Conservation (phyloP, 2,329 filamentous ascomycete species). For the Fusarium verticillioides region DNA sequence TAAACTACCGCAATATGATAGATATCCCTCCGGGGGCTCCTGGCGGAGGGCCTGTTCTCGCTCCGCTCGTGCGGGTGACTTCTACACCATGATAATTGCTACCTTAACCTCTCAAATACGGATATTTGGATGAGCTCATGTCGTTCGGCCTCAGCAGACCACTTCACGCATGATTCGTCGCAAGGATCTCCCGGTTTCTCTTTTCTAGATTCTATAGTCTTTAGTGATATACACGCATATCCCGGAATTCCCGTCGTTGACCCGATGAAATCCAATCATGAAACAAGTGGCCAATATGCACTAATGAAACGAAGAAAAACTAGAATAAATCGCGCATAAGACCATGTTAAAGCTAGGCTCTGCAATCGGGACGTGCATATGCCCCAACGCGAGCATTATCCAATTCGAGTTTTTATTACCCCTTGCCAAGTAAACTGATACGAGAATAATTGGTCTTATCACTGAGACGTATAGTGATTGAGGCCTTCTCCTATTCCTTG, state of each 20-base stretch:
- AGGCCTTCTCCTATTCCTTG: neutral
- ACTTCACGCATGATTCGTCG: neutral
- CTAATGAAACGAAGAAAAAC: neutral
- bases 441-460: neutral
- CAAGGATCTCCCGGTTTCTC: neutral
- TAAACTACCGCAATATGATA: neutral
- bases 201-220: neutral
- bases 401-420: neutral
- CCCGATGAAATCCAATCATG: neutral
- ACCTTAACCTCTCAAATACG: fast-evolving
- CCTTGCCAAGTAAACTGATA: constrained; percentile 1
- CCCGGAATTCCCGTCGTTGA: neutral
- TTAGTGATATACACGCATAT: neutral
- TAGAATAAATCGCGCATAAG: constrained; percentile 36
- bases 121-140: fast-evolving
- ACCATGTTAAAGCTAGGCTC: neutral
- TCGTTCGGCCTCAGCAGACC: neutral
- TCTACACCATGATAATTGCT: neutral
- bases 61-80: neutral
- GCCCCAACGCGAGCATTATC: neutral
- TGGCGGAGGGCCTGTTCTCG: neutral
- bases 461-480: neutral
- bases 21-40: neutral
- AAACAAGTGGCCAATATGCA: neutral
- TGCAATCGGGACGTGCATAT: constrained; percentile 17